Evolutionary conservation across 305 asterid genomes (phyloP), one percentile per base, ranked within the genome.

Genomic region (Andrographis paniculata): DNA sequence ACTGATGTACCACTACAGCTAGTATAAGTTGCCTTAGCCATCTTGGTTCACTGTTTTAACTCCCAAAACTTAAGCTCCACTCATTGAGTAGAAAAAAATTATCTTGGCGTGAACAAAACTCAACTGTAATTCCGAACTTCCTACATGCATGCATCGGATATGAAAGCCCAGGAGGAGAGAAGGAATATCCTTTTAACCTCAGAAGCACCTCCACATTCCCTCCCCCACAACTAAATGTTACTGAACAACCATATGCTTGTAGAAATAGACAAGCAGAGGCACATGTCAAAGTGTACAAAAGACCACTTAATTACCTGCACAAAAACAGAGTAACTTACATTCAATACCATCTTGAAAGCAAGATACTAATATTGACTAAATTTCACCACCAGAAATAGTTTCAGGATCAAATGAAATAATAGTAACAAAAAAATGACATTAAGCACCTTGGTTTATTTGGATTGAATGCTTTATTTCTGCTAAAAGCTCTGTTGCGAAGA

Each of bases 291-390:
- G 49, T 53, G 67, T 67, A 63, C 73, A 45, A 68, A 44, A 60
- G 63, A 72, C 62, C 82, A 59, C 55, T 51, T 37, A 55, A 56
- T 77, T 84, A 80, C 94, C 85, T 77, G 82, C 72, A 64, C 18
- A 56, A 53, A 31, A 49, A 37, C 35, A 49, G 50, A 50, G 31
- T 0, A 37, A 31, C 52, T 22, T 10, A n/a, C n/a, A n/a, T n/a
- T n/a, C 28, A 38, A 40, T 5, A 17, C 53, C 13, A 35, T 4
- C 9, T 23, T 31, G 31, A 57, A 13, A 39, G 11, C 20, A 50
- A 13, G 35, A 44, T 19, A 33, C 30, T 16, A 17, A 46, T 23
- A 40, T 23, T 42, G 50, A 38, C 18, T 44, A 19, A 18, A 38
- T 42, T 23, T 20, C 24, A 47, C 12, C 22, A 15, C 46, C 47